Base-by-base conservation (phyloP, 306 rosid species). In the Astragalus membranaceus region DNA sequence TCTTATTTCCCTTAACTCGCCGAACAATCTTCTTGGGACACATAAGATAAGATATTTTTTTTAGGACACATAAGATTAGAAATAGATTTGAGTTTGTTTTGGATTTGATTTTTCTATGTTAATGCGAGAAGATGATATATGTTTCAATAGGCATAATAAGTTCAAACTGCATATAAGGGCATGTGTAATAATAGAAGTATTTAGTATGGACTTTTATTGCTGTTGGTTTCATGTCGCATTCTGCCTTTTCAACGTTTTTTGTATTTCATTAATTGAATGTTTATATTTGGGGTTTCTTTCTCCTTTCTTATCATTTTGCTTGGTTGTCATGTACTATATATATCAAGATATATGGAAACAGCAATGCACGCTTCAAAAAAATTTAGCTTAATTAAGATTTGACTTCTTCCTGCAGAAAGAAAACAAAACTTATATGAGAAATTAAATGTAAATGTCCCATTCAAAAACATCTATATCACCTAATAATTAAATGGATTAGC, bases 211-310 rank as follows among this genome's bases (percentile, higher is more conserved):
- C 78, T 86, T 86, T 85, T 82, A 80, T 76, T 78, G 85, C 71
- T 65, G 83, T 84, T 84, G 59, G 89, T 80, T 86, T 76, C 76
- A 60, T 68, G 88, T 86, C 95, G 23, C 84, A 70, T 70, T 84
- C 88, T 73, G 32, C 61, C 74, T 76, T 76, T 78, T 41, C 17
- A 8, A 71, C 62, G 41, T 32, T 64, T 42, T 51, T 70, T 2
- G 16, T 36, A 16, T 30, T 16, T 41, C 50, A 62, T 62, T 65
- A 5, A 43, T 37, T 54, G 42, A 33, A 4, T 57, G 13, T 44
- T 43, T 63, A 29, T 60, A 58, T 43, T 8, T 20, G 23, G 65
- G 37, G 41, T 58, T 43, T 59, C 44, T 70, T 32, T 53, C 64
- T 10, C 43, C 37, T 20, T 20, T 58, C 57, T 62, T 4, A 50